Evolutionary conservation across 2,329 filamentous ascomycete genomes (phyloP), one percentile per base, ranked within the genome.

Genomic region (Pseudogymnoascus sp.): DNA sequence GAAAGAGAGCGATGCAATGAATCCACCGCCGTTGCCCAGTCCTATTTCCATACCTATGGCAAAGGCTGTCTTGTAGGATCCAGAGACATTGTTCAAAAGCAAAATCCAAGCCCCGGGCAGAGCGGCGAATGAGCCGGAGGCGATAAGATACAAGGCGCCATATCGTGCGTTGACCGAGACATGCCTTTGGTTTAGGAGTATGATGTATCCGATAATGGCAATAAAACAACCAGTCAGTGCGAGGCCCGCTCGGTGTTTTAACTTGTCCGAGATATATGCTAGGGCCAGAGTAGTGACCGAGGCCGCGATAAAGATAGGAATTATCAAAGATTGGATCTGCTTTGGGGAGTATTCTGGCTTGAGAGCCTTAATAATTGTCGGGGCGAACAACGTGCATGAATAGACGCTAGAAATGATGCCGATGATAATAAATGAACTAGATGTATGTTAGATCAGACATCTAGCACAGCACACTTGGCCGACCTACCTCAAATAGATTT

Each of bases 71-170:
- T 35, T 65, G 63, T 77, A 78, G 63, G 79, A 77, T 0, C 80
- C 81, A 0, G 78, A 77, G 0, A 83, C 70, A 64, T 84, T 83
- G 72, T 82, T 82, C 8, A 77, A 72, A 3, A 82, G 76, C 79
- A 79, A 81, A 2, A 74, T 76, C n/a, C 82, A 68, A 0, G 70
- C 65, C 50, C 75, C 70, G 2, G 75, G 74, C 4, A 70, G 70
- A 21, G 65, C 65, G 14, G 70, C 69, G 62, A 71, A 74, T 11
- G 71, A 73, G 21, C 75, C 75, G 4, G 72, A 62, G 5, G 70
- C 69, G 14, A 74, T 69, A 28, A 77, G 66, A 67, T 76, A 77
- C 5, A 75, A 63, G 35, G 74, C 75, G 74, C 68, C 73, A 73
- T 60, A 69, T 66, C n/a, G 56, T 12, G 37, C 59, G 23, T 65